Evolutionary conservation across 2,329 filamentous ascomycete genomes (phyloP).

Genomic region (Alternaria viburni): DNA sequence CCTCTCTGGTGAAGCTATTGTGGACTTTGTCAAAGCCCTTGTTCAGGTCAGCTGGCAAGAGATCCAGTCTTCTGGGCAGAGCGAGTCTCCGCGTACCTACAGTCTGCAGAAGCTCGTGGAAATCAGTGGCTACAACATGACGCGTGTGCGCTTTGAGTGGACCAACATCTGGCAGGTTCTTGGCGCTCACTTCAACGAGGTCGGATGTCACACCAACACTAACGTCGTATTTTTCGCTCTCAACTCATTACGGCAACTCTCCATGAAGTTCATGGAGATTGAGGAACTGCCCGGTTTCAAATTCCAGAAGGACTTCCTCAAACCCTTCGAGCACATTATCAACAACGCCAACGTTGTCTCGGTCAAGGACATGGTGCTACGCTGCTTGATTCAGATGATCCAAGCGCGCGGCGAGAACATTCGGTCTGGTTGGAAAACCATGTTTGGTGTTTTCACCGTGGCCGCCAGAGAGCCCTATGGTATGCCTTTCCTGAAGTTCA

Average conservation of each 20-base stretch:
- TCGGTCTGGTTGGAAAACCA: constrained; percentile 96
- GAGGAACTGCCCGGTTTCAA: constrained; percentile 98
- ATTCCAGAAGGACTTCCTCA: constrained; percentile 99
- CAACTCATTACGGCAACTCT: constrained; percentile 91
- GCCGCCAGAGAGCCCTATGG: constrained; percentile 88
- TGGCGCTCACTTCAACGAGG: constrained; percentile 98
- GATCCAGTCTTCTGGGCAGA: constrained; percentile 95
- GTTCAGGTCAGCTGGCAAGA: constrained; percentile 99
- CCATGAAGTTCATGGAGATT: constrained; percentile 98
- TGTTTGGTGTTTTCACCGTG: constrained; percentile 98
- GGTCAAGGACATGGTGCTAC: constrained; percentile 96
- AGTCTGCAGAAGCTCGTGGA: constrained; percentile 98
- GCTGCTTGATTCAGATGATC: constrained; percentile 98
- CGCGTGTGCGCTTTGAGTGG: constrained; percentile 97
- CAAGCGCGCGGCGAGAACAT: constrained; percentile 97
- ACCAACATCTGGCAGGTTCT: constrained; percentile 96
- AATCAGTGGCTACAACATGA: constrained; percentile 99
- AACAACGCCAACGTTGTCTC: constrained; percentile 88
- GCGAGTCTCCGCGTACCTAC: constrained; percentile 94
- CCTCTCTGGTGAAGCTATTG: constrained; percentile 90
- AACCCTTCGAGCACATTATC: constrained; percentile 97
- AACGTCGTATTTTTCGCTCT: constrained; percentile 97
- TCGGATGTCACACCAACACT: constrained; percentile 95
- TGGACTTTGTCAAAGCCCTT: constrained; percentile 89
- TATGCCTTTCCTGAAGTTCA: constrained; percentile 42